Percentiles rank a stretch among this genome's conserved stretches.
Conservation (phyloP, 345 rosid species). For the Ceriops decandra region DNA sequence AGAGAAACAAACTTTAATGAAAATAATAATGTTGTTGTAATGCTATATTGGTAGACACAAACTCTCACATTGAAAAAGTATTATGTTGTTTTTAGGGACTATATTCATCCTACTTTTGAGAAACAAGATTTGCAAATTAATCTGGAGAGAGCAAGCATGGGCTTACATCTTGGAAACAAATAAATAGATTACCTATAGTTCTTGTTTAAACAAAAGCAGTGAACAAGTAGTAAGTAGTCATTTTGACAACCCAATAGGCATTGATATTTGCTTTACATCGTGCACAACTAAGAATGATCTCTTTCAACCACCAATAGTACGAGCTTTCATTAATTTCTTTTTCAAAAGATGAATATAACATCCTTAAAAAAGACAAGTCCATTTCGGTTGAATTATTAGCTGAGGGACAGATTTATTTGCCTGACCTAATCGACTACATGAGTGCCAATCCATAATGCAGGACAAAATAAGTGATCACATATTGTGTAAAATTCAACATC, state of each 20-base stretch:
- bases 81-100: not conserved
- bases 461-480: constrained; percentile 1
- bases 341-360: no score
- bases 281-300: not conserved
- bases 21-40: no score
- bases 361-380: no score
- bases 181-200: not conserved
- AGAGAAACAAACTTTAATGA: no score
- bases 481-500: constrained; percentile 5
- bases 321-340: no score
- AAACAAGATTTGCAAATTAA: no score
- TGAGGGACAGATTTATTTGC: not conserved
- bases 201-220: not conserved
- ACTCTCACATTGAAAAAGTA: not conserved
- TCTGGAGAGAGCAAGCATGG: no score
- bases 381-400: not conserved
- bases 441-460: not conserved
- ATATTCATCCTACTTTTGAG: not conserved
- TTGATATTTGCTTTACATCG: not conserved
- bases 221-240: not conserved
- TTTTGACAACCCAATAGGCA: not conserved
- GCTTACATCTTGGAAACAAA: no score
- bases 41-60: not conserved
- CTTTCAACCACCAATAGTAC: no score
- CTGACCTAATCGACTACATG: not conserved